Base-by-base conservation (phyloP, 441 rosid species). In the Adansonia grandidieri region DNA sequence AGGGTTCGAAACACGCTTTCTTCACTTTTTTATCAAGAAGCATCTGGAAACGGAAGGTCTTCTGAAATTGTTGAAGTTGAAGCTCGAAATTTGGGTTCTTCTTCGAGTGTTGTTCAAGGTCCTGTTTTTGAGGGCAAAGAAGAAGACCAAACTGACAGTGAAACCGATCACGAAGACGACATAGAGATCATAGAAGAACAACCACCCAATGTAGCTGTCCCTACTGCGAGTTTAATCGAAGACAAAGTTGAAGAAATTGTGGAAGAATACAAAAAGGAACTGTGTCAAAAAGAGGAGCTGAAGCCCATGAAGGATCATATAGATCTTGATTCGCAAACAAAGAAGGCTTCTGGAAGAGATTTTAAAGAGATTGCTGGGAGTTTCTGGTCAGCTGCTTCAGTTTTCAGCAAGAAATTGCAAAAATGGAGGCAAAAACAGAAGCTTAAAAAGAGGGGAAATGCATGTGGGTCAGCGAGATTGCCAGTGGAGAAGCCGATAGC, bases 361-460 rank as follows among this genome's bases (percentile, higher is more conserved):
- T 89, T 86, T 73, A 91, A 90, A 75, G 94, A 91, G 80, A 88
- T 90, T 47, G 98, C 89, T 4, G 98, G 91, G 6, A 92, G 93
- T 85, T 97, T 97, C 85, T 97, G 98, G 98, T 93, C 98, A 8
- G 98, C 98, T 17, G 98, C 98, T 57, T 94, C 98, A 2, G 94
- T 94, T 32, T 96, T 96, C 79, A 96, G 98, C 87, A 96, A 96
- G 89, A 95, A 92, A 82, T 86, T 95, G 86, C 97, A 91, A 60
- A 95, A 97, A 75, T 95, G 99, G 99, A 91, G 98, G 75, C 93
- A 91, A 63, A 96, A 93, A 80, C 98, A 96, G 91, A 96, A 96
- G 88, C 78, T 89, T 61, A 96, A 94, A 90, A 96, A 94, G 85
- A 88, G 79, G 48, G 72, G 87, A 14, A 87, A 85, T 63, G 88